phyloP scores from a whole-genome alignment of 2,329 filamentous ascomycete genomes.

The Trichothecium roseum region DNA sequence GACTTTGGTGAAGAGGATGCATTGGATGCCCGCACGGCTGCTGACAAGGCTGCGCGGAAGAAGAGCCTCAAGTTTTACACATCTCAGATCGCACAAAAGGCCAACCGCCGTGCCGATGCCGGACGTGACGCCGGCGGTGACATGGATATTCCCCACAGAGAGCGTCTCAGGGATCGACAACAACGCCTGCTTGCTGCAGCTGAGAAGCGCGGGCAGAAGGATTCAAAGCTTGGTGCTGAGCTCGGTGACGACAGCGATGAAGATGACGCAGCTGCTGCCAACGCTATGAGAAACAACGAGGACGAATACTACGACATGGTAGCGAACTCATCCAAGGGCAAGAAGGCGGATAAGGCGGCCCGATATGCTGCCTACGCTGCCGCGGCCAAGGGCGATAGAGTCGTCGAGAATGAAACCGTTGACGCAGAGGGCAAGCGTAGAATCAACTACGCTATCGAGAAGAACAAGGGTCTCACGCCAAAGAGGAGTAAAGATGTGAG shows the following conservation, averaged over 20 bases:
- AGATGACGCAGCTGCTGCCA: slow-evolving; percentile 46
- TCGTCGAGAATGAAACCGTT: slow-evolving; percentile 57
- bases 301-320: slow-evolving; percentile 89
- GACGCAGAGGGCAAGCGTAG: slow-evolving; percentile 81
- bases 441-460: slow-evolving; percentile 88
- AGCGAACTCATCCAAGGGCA: slow-evolving; percentile 55
- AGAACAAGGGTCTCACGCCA: slow-evolving; percentile 92
- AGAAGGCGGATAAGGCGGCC: slow-evolving; percentile 62
- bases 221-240: slow-evolving; percentile 51
- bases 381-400: slow-evolving; percentile 53
- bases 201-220: slow-evolving; percentile 65
- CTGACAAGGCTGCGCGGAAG: slow-evolving; percentile 81
- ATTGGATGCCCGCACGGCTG: slow-evolving; percentile 67
- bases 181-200: slow-evolving; percentile 82
- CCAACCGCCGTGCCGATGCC: slow-evolving; percentile 69
- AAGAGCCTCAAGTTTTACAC: slow-evolving; percentile 96
- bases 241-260: slow-evolving; percentile 60
- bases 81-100: slow-evolving; percentile 91
- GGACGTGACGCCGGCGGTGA: slow-evolving; percentile 70
- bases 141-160: slow-evolving; percentile 75
- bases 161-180: slow-evolving; percentile 77
- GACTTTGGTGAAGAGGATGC: slow-evolving; percentile 88
- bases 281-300: slow-evolving; percentile 45
- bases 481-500: slow-evolving; percentile 87
- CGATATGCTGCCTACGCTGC: slow-evolving; percentile 43